phyloP scores from a whole-genome alignment of 805 yeast genomes.

The Starmerella sp. region DNA sequence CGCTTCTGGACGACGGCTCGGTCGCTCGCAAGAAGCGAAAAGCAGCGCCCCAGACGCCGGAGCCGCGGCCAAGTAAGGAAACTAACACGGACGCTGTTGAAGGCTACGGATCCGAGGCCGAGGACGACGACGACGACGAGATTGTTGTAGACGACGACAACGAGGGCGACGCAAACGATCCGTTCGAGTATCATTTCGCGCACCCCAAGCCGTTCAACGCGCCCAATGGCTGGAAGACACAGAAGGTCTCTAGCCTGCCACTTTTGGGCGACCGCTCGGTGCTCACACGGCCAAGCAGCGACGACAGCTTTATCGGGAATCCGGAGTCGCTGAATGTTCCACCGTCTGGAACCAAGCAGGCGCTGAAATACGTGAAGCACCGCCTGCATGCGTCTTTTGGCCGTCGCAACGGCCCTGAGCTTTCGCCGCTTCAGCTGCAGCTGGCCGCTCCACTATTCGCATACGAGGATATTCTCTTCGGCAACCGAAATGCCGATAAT shows the following conservation, averaged over 20 bases:
- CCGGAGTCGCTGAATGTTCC: background rate
- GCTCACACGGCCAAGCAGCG: conserved; percentile 10
- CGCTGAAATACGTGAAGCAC: conserved; percentile 32
- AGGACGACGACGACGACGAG: conserved; percentile 24
- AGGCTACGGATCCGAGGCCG: conserved; percentile 19
- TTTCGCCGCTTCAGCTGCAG: conserved; percentile 38
- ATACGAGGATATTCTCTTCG: conserved; percentile 61
- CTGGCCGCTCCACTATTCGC: conserved; percentile 55
- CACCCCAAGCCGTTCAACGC: conserved; percentile 30
- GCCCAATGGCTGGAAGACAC: conserved; percentile 26
- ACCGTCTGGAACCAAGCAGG: background rate
- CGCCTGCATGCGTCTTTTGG: conserved; percentile 30
- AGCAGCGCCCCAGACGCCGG: background rate
- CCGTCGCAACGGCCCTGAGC: conserved; percentile 25
- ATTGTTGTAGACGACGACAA: conserved; percentile 32
- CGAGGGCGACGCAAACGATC: conserved; percentile 42
- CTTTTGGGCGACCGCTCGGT: conserved; percentile 22
- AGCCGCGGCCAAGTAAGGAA: conserved; percentile 19
- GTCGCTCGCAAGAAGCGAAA: conserved; percentile 27
- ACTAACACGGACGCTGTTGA: conserved; percentile 18
- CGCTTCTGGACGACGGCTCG: conserved; percentile 38
- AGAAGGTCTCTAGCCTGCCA: conserved; percentile 15
- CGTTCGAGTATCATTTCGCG: conserved; percentile 69
- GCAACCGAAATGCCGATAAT: conserved; percentile 42
- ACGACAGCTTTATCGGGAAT: background rate